Evolutionary conservation across 768 basidiomycete species (phyloP), one percentile per base, ranked within the genome.

Genomic region (Gymnopilus junonius): DNA sequence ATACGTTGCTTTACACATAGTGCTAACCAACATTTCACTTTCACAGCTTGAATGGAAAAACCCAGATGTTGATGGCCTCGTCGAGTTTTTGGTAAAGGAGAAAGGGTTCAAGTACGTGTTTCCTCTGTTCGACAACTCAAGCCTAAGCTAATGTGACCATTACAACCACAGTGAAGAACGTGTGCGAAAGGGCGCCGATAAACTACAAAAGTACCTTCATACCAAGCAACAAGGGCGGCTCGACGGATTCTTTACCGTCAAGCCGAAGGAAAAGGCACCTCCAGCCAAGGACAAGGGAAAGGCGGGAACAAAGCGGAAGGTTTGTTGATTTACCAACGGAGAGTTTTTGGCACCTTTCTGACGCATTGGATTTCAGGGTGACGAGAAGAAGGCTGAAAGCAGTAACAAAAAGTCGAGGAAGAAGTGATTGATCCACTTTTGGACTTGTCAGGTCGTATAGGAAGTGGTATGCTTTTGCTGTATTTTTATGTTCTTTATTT

Each of bases 171-270:
- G 97, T 68, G 97, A 99, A 81, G 97, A 99, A 10, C 91, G 97
- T 21, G 94, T 99, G 3, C 88, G 97, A 31, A 95, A 93, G 74
- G 95, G 95, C 25, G 96, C 93, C 3, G 95, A 97, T 48, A 97
- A 98, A 73, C 85, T 99, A 43, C 81, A 87, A 50, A 97, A 95
- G 70, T 91, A 86, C 75, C 79, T 98, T 54, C 89, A 86, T 56
- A 86, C 89, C 34, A 99, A 98, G 72, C 97, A 99, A 70, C 97
- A 99, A 77, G 96, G 97, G 8, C 89, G 97, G 10, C 82, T 99
- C 14, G 97, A 99, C 70, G 91, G 95, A 0, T 99, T 99, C 78
- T 99, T 99, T 78, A 87, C 89, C 1, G 86, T 88, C 11, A 88
- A 91, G 70, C 79, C 86, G 5, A 85, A 87, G 59, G 83, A 87